These are phyloP conservation scores for Colletotrichum acutatum DNA, from an alignment of 2,329 filamentous ascomycete genomes.

Conservation along the genomic window DNA sequence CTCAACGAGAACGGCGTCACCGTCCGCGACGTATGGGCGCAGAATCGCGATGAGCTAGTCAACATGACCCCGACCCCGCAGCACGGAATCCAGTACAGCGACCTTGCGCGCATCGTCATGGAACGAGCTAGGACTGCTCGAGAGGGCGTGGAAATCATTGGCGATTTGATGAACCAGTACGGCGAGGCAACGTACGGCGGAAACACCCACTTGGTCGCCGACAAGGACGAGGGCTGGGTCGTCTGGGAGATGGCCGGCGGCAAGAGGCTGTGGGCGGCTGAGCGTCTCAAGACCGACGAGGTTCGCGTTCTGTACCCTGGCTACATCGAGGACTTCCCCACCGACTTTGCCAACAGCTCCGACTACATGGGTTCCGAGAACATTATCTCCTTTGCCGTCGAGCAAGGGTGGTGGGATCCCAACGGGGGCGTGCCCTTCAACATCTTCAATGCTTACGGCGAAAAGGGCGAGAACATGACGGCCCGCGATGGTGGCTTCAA, in stretches of 20 bases:
- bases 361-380: slow-evolving; percentile 43
- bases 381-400: slow-evolving; percentile 41
- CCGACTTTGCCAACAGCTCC: slow-evolving; percentile 36
- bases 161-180: slow-evolving; percentile 49
- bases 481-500: slow-evolving; percentile 43
- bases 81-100: slow-evolving; percentile 52
- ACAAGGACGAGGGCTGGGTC: slow-evolving; percentile 44
- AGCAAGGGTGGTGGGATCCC: slow-evolving; percentile 42
- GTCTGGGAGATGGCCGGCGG: slow-evolving; percentile 44
- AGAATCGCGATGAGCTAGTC: slow-evolving; percentile 50
- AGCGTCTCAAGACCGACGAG: slow-evolving; percentile 39
- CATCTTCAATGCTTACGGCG: slow-evolving; percentile 42
- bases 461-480: slow-evolving; percentile 37
- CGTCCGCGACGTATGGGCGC: slow-evolving; percentile 54
- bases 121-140: slow-evolving; percentile 52
- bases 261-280: slow-evolving; percentile 41
- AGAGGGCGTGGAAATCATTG: slow-evolving; percentile 55
- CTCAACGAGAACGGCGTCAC: slow-evolving; percentile 53
- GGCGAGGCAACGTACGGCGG: slow-evolving; percentile 55
- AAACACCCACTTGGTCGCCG: slow-evolving; percentile 54
- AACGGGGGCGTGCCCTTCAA: slow-evolving; percentile 40
- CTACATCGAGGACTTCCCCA: slow-evolving; percentile 43
- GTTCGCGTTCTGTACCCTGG: slow-evolving; percentile 42
- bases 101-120: slow-evolving; percentile 52
- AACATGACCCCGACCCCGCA: slow-evolving; percentile 54